phyloP scores from a whole-genome alignment of 1,139 yeast species.

The Taphrina wiesneri region DNA sequence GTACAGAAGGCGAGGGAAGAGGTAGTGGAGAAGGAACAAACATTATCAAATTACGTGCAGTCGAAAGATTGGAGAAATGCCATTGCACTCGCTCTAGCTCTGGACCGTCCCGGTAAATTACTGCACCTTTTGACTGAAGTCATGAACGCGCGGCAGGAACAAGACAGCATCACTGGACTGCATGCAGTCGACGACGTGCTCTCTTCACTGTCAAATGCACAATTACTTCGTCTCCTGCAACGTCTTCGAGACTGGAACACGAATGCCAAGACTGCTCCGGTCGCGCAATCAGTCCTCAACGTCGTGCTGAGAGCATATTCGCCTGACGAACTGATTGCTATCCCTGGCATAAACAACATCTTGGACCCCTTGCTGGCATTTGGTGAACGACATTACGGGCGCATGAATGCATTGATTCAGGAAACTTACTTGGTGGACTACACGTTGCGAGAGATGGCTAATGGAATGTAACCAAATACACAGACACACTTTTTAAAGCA shows the following conservation, averaged over 20 bases:
- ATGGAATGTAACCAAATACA: constrained; percentile 29
- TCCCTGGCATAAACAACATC: constrained; percentile 66
- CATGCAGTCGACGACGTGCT: constrained; percentile 66
- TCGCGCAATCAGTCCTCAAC: constrained; percentile 74
- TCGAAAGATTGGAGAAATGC: constrained; percentile 85
- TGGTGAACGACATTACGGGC: constrained; percentile 75
- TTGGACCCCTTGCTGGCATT: constrained; percentile 81
- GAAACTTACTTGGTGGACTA: constrained; percentile 84
- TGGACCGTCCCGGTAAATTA: constrained; percentile 83
- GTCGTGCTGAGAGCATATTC: constrained; percentile 61
- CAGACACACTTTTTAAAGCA: too few species aligned
- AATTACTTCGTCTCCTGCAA: constrained; percentile 60
- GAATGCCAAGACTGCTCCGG: constrained; percentile 73
- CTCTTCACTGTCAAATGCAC: constrained; percentile 58
- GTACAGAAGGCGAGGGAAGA: constrained; percentile 54
- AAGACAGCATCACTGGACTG: constrained; percentile 61
- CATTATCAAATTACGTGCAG: constrained; percentile 68
- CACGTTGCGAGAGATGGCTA: constrained; percentile 64
- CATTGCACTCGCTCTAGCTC: constrained; percentile 75
- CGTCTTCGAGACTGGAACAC: constrained; percentile 94
- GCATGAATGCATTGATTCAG: constrained; percentile 78
- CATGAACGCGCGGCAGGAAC: constrained; percentile 48
- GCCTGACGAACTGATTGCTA: constrained; percentile 58
- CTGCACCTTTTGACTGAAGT: constrained; percentile 67
- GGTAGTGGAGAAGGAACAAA: constrained; percentile 83